A percentile compares a stretch with the other conserved stretches of the same genome.
Evolutionary conservation across 2,329 filamentous ascomycete genomes (phyloP).

Genomic region (Gyromitra esculenta): DNA sequence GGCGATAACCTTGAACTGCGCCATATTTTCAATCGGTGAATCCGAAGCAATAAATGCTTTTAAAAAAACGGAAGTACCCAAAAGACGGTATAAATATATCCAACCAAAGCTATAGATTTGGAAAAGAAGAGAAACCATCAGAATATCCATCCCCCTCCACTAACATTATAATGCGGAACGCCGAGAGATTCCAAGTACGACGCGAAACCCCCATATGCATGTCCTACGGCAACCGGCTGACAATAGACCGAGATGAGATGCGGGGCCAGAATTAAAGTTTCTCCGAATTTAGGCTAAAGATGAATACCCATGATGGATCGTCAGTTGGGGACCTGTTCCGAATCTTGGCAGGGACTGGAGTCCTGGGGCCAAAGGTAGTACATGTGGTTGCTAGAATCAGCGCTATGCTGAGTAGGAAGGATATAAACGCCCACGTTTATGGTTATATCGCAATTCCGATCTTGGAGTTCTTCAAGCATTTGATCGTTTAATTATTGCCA

Average conservation of each 20-base stretch:
- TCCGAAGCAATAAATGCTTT: background rate
- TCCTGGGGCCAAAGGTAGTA: background rate
- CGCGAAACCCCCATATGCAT: background rate
- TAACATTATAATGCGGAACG: background rate
- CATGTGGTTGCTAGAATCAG: background rate
- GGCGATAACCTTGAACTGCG: conserved; percentile 39
- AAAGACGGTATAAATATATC: background rate
- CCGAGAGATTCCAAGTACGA: conserved; percentile 8
- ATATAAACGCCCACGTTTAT: no score
- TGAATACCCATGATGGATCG: background rate
- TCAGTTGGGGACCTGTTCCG: background rate
- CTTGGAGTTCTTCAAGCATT: background rate
- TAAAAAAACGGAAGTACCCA: background rate
- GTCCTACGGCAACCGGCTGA: background rate
- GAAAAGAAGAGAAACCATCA: conserved; percentile 2
- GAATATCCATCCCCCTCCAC: no score
- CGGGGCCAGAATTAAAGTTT: conserved; percentile 8
- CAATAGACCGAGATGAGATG: conserved; percentile 25
- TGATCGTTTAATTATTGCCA: no score
- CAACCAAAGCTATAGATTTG: background rate
- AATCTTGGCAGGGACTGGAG: background rate
- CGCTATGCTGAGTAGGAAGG: background rate
- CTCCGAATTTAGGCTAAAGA: conserved; percentile 18
- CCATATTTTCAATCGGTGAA: conserved; percentile 20
- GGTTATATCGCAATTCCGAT: background rate